Percentiles rank a stretch among this genome's conserved stretches.
Evolutionary conservation across 176 grass and related monocot species (phyloP).

Genomic region (barley (Hordeum vulgare)): MorexV3_pseudomolecules_assembly NC_058518.1:494858333-494858832

Average conservation of each 20-base stretch:
- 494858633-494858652: neutral
- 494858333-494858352: neutral
- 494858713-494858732: neutral
- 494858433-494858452: neutral
- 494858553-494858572: neutral
- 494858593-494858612: neutral
- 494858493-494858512: neutral
- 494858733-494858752: neutral
- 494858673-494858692: neutral
- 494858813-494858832: neutral
- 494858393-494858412: neutral
- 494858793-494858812: neutral
- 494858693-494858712: neutral
- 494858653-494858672: constrained; percentile 10
- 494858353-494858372: neutral
- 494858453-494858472: neutral
- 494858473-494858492: neutral
- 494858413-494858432: neutral
- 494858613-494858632: neutral
- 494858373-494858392: neutral
- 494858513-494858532: neutral
- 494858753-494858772: neutral
- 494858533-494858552: neutral
- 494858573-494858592: neutral
- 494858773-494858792: neutral